phyloP scores from a whole-genome alignment of 2,329 filamentous ascomycete genomes.

The Fusarium compactum region DNA sequence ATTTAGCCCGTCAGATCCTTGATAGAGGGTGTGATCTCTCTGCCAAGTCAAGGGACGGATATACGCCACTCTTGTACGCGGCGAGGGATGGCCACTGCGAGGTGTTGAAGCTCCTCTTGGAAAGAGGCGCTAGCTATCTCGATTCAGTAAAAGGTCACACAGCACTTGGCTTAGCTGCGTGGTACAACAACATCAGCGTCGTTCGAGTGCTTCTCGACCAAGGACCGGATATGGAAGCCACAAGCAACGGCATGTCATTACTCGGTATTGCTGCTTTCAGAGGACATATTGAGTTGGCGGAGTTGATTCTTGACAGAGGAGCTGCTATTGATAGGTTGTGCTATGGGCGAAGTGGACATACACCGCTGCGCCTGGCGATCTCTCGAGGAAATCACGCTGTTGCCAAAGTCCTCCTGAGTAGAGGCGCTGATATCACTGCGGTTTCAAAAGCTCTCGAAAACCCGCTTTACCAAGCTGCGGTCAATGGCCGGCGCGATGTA shows the following conservation, averaged over 20 bases:
- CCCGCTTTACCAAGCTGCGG: accelerated
- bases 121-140: not conserved
- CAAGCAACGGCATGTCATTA: accelerated
- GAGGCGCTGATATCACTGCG: not conserved
- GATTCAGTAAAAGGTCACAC: not conserved
- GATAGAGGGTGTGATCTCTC: accelerated
- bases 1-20: accelerated
- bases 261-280: not conserved
- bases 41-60: accelerated
- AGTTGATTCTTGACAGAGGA: not conserved
- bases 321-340: not conserved
- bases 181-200: not conserved
- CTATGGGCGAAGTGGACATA: not conserved
- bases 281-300: not conserved
- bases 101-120: accelerated
- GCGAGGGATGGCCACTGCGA: accelerated
- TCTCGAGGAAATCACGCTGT: accelerated
- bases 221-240: not conserved
- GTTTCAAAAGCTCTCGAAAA: accelerated
- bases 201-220: not conserved
- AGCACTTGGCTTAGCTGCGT: not conserved
- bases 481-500: accelerated
- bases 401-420: accelerated
- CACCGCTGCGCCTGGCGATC: not conserved
- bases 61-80: accelerated